These are phyloP conservation scores for Annulohypoxylon truncatum DNA, from an alignment of 2,329 filamentous ascomycete genomes.

Conservation along the genomic window DNA sequence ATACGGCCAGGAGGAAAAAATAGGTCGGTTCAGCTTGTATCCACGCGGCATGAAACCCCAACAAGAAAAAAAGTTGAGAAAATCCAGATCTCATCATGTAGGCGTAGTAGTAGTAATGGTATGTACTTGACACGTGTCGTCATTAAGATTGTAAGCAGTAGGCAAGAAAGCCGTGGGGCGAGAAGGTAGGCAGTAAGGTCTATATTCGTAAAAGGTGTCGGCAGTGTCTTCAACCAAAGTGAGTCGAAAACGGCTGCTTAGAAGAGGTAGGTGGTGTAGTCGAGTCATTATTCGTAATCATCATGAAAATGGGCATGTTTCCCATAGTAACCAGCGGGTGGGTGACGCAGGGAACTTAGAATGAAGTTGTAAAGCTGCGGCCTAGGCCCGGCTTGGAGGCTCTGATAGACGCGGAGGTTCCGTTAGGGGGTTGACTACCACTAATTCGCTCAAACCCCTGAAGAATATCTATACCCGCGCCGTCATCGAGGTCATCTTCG, in stretches of 20 bases:
- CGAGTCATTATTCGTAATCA: conserved; percentile 38
- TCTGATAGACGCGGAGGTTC: conserved; percentile 46
- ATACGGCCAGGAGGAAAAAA: background rate
- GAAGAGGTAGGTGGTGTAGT: conserved; percentile 23
- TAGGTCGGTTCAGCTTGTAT: conserved; percentile 5
- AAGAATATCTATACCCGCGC: conserved; percentile 74
- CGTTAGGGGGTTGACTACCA: conserved; percentile 52
- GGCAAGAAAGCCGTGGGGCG: conserved; percentile 50
- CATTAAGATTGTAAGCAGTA: conserved; percentile 47
- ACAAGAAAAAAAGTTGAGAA: conserved; percentile 32
- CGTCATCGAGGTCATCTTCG: conserved; percentile 68
- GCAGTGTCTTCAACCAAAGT: conserved; percentile 13
- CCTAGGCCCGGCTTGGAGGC: conserved; percentile 52
- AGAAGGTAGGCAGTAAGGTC: conserved; percentile 39
- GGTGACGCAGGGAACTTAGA: conserved; percentile 46
- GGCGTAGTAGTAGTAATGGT: conserved; percentile 35
- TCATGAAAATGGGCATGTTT: conserved; percentile 20
- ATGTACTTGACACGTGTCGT: conserved; percentile 44
- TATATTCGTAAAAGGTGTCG: conserved; percentile 35
- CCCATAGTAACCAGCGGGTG: conserved; percentile 1
- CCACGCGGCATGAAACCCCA: conserved; percentile 14
- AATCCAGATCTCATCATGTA: conserved; percentile 37
- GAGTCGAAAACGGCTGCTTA: conserved; percentile 7
- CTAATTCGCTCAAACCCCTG: conserved; percentile 83
- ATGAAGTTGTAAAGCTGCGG: conserved; percentile 54